A percentile compares a stretch with the other conserved stretches of the same genome.
These are phyloP conservation scores for Gracilaria caudata DNA, from an alignment of 23 red algal species.

Conservation along the genomic window DNA sequence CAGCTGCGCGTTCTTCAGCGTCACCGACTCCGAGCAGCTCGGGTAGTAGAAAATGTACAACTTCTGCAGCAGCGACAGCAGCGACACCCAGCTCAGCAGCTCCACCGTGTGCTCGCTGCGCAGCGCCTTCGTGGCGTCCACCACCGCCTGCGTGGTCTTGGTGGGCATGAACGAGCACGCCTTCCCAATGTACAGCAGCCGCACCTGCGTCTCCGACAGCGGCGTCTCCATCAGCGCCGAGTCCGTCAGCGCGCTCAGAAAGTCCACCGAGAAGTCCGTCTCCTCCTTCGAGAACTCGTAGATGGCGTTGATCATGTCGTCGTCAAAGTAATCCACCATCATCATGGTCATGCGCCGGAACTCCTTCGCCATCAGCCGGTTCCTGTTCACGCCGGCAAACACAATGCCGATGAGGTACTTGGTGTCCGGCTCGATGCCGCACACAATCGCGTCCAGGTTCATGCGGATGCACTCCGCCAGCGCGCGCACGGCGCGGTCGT, in stretches of 20 bases:
- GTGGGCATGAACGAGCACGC: slow-evolving; percentile 58
- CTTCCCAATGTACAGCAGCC: slow-evolving; percentile 62
- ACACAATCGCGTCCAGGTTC: slow-evolving; percentile 62
- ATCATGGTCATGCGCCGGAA: slow-evolving; percentile 68
- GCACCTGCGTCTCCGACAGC: slow-evolving; percentile 50
- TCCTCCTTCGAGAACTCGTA: slow-evolving; percentile 71
- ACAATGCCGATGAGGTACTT: slow-evolving; percentile 70
- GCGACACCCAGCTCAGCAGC: slow-evolving; percentile 44
- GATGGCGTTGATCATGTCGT: slow-evolving; percentile 47
- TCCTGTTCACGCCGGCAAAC: slow-evolving; percentile 54
- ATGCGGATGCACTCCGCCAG: slow-evolving; percentile 50
- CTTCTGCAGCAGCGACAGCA: slow-evolving; percentile 62
- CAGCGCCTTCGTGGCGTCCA: slow-evolving; percentile 45
- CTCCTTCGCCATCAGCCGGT: slow-evolving; percentile 58
- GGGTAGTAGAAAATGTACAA: slow-evolving; percentile 70
- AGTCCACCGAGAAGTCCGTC: slow-evolving; percentile 60
- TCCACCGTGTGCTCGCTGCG: slow-evolving; percentile 44
- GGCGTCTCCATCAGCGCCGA: slow-evolving; percentile 58
- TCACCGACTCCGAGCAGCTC: slow-evolving; percentile 43
- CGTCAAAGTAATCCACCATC: slow-evolving; percentile 65
- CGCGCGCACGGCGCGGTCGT: slow-evolving; percentile 49
- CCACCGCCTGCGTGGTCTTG: slow-evolving; percentile 61
- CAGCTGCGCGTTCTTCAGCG: slow-evolving; percentile 46
- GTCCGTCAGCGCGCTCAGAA: slow-evolving; percentile 46
- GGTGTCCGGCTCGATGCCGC: slow-evolving; percentile 59